Evolutionary conservation across 176 grass and related monocot genomes (phyloP), one percentile per base, ranked within the genome.

Genomic region (Carex pumila): DNA sequence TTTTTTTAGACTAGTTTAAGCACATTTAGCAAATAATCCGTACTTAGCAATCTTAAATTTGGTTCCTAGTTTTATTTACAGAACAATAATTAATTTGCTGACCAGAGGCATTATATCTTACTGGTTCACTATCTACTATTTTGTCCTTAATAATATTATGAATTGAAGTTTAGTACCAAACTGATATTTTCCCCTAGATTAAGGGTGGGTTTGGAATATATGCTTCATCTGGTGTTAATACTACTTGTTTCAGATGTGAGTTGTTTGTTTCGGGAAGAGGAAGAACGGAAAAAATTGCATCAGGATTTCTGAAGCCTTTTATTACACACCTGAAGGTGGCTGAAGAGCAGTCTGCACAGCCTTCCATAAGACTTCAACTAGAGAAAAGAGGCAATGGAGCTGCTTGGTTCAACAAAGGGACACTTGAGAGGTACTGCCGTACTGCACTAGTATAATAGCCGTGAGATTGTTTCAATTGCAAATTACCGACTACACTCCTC

Each of bases 331-430:
- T 99, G 85, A 94, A 94, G 78, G 87, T 89, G 45, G 97, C 85
- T 31, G 97, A 94, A 91, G 91, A 96, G 83, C 97, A 99, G 85
- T 88, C 87, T 45, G 34, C 77, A 81, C 52, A 60, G 15, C 25
- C 80, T 77, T 85, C 85, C 47, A 96, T 99, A 83, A 89, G 87
- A 15, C 81, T 99, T 58, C 91, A 99, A 87, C 65, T 95, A 55
- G 91, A 92, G 19, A 89, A 84, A 10, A 82, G 71, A 65, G 67
- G 59, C 62, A 82, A 82, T 62, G 85, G 58, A 15, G 83, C 85
- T 37, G 7, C 89, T 2, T 99, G 97, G 97, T 99, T 99, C 90
- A 96, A 85, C 85, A 99, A 99, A 89, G 91, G 88, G 85, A 99
- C 93, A 25, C 93, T 99, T 5, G 97, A 99, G 87, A 99, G 97